A percentile compares a stretch with the other conserved stretches of the same genome.
Conservation (phyloP, 495 filamentous ascomycete genomes). For the Achaetomiella virescens region DNA sequence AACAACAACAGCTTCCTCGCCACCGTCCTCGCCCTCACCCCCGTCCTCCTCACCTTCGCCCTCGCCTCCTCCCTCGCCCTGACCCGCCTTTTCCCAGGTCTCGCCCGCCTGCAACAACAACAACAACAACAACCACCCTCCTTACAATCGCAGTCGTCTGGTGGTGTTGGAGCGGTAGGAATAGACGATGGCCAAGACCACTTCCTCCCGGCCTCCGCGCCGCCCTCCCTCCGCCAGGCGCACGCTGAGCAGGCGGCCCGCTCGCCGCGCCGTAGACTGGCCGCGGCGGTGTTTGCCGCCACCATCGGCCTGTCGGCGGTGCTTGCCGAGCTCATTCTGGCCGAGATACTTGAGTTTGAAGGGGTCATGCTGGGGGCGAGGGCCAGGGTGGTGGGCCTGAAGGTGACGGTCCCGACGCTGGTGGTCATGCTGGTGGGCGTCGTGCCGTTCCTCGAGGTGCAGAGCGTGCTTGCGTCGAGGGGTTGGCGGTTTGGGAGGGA, state of each 20-base stretch:
- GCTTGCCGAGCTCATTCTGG: slow-evolving; percentile 67
- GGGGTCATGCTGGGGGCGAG: slow-evolving; percentile 52
- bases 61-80: slow-evolving; percentile 50
- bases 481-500: slow-evolving; percentile 52
- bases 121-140: not conserved
- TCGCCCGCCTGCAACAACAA: slow-evolving; percentile 38
- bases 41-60: slow-evolving; percentile 56
- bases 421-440: slow-evolving; percentile 60
- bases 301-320: slow-evolving; percentile 69
- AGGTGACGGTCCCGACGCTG: slow-evolving; percentile 57
- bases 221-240: slow-evolving; percentile 39
- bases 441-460: slow-evolving; percentile 66
- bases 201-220: slow-evolving; percentile 48
- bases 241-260: slow-evolving; percentile 45
- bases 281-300: slow-evolving; percentile 59
- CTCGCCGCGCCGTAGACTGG: slow-evolving; percentile 45
- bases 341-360: slow-evolving; percentile 69
- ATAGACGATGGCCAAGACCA: slow-evolving; percentile 43
- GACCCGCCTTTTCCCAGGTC: slow-evolving; percentile 57
- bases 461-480: slow-evolving; percentile 50
- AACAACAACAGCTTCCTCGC: slow-evolving; percentile 20
- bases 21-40: slow-evolving; percentile 34
- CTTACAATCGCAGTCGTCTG: not conserved
- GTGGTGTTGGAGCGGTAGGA: not conserved
- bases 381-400: slow-evolving; percentile 55